Evolutionary conservation across 139 green algal genomes (phyloP).

Genomic region (Pleodorina starrii): DNA sequence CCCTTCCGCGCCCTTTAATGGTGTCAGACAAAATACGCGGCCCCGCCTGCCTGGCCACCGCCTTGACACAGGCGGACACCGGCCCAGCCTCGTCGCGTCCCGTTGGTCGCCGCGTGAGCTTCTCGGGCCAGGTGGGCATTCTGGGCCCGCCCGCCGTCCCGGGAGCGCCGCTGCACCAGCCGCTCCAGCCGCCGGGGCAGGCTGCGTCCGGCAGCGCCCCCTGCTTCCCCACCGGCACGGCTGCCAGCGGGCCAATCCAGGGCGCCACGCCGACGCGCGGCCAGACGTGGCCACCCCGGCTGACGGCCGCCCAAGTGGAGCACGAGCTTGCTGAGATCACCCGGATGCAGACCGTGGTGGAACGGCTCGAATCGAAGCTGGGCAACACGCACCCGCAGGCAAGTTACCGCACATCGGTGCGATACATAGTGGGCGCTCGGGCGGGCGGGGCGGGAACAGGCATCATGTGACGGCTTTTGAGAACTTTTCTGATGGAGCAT

Average conservation of each 20-base stretch:
- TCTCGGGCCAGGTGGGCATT: conserved; percentile 41
- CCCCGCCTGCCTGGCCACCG: too few relatives aligned
- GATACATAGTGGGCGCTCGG: not conserved
- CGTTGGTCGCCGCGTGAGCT: conserved; percentile 18
- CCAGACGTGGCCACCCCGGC: conserved; percentile 6
- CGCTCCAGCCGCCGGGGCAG: not conserved
- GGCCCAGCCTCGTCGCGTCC: not conserved
- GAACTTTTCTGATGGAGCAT: too few relatives aligned
- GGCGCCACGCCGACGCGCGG: not conserved
- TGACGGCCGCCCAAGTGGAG: conserved; percentile 35
- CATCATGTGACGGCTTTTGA: too few relatives aligned
- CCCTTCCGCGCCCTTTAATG: too few relatives aligned
- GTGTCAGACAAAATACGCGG: too few relatives aligned
- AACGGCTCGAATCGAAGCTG: conserved; percentile 43
- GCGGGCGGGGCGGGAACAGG: too few relatives aligned
- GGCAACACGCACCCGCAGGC: conserved; percentile 54
- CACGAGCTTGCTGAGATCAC: conserved; percentile 42
- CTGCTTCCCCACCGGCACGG: not conserved
- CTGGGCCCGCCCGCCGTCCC: not conserved
- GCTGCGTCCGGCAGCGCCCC: not conserved
- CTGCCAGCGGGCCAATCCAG: not conserved
- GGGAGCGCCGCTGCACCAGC: not conserved
- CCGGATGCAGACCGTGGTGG: conserved; percentile 48
- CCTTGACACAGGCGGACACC: not conserved
- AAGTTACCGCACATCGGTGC: not conserved